Evolutionary conservation across 768 basidiomycete genomes (phyloP), one percentile per base, ranked within the genome.

Genomic region (Mycena pura): DNA sequence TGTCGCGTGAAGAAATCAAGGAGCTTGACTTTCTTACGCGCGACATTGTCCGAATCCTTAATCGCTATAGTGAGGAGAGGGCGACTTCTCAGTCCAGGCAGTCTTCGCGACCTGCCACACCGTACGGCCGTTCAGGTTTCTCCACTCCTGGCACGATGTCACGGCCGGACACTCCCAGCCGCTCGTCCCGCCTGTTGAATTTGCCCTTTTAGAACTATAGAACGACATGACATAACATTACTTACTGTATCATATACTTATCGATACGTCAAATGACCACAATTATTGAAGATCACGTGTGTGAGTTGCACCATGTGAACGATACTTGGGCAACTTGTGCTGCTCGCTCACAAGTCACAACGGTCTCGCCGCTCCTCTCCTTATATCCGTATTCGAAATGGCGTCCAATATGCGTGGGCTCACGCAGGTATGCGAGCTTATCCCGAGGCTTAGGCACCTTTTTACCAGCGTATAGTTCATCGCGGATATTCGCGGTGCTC

Each of bases 401-500:
- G 94, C 95, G 60, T 86, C 93, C 60, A 87, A 80, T 59, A 96
- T 96, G 95, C 86, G 95, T 58, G 95, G 95, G 40, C 80, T 97
- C 55, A 96, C 95, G 58, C 95, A 96, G 84, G 95, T 91, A 60
- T 68, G 86, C 68, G 46, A 43, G n/a, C 50, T 28, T 66, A 31
- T 31, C 45, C 34, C 13, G 19, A 29, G 28, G 14, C 43, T 9
- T 21, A 22, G 25, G 39, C 39, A 5, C 10, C 11, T 13, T n/a
- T 50, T 57, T 21, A 61, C 15, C 22, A n/a, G 21, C 29, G 29
- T 32, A 48, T 41, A 97, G 95, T 97, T 99, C 84, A 99, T 99
- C 74, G 96, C 96, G 74, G 97, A 99, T 77, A 93, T 99, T 70
- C 91, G 97, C 57, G 95, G 97, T 48, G 96, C 96, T 48, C 83